phyloP scores from a whole-genome alignment of 306 rosid species.

The Citrullus mucosospermus region DNA sequence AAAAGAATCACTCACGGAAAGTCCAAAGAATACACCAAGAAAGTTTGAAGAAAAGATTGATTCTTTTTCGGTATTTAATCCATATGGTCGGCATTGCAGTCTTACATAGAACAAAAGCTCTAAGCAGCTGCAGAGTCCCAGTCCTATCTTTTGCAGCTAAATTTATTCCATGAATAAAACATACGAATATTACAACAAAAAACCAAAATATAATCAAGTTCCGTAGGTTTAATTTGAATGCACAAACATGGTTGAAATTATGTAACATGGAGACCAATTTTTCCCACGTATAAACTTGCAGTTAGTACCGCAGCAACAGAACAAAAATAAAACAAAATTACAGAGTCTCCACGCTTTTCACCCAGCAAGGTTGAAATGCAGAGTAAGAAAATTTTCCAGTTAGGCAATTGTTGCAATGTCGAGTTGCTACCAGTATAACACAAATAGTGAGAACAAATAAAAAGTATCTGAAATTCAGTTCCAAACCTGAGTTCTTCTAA shows the following conservation, averaged over 20 bases:
- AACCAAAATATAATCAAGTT: background rate
- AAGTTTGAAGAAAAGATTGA: background rate
- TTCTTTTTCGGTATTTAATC: background rate
- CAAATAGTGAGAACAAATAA: background rate
- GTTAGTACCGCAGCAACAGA: background rate
- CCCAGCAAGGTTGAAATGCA: background rate
- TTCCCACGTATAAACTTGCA: background rate
- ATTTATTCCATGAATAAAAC: background rate
- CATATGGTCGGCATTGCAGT: background rate
- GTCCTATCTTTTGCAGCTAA: background rate
- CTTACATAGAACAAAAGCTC: background rate
- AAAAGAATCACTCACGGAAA: no score
- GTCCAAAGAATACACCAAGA: background rate
- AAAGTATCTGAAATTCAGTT: constrained; percentile 3
- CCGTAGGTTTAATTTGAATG: background rate
- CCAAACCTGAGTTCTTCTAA: constrained; percentile 73
- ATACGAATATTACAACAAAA: background rate
- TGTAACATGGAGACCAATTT: background rate
- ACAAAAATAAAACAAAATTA: background rate
- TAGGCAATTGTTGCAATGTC: background rate
- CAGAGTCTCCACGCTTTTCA: background rate
- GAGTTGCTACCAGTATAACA: background rate
- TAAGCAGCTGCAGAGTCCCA: background rate
- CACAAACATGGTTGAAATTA: background rate
- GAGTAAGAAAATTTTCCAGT: background rate